Base-by-base conservation (phyloP, 345 rosid species). In the Xanthoceras sorbifolium region DNA sequence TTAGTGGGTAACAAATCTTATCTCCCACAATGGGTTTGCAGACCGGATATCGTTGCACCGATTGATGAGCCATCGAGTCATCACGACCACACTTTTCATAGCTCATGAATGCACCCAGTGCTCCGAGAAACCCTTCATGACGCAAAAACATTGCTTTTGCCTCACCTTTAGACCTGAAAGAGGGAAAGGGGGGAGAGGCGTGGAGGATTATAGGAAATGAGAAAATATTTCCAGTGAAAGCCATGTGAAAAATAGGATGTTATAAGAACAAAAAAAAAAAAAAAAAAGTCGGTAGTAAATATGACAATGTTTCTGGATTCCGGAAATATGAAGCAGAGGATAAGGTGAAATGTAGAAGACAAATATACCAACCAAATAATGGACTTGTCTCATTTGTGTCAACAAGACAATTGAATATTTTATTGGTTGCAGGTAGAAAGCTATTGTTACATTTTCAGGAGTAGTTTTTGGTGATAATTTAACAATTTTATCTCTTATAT, bases 111-210 rank as follows among this genome's bases (percentile, higher is more conserved):
- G 98, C 96, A 20, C 98, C 97, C 82, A 91, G 65, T 20, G 91
- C 94, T 71, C 98, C 98, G 59, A 94, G 90, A 87, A 94, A 92
- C 44, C 97, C 98, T 87, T 91, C 97, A 66, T 94, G 97, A 66
- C 81, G 74, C 75, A 92, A 79, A 76, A 91, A 94, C 97, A 92
- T 87, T 69, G 98, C 97, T 80, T 91, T 80, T 4, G 94, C 97
- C 72, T 91, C 97, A 3, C 98, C 97, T 87, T 91, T 94, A 9
- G 94, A 92, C 97, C 98, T 91, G 80, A 32, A 77, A 67, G 20
- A 66, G 9, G 65, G 62, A 9, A 23, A 9, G n/a, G n/a, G 54
- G 55, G 55, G 1, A 57, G 28, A 18, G 62, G 9, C 1, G 10
- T 22, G 10, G 12, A 26, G 17, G 67, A 38, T 22, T 5, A 34